These are phyloP conservation scores for Arthroderma uncinatum DNA, from an alignment of 2,329 filamentous ascomycete species.

Conservation along the genomic window DNA sequence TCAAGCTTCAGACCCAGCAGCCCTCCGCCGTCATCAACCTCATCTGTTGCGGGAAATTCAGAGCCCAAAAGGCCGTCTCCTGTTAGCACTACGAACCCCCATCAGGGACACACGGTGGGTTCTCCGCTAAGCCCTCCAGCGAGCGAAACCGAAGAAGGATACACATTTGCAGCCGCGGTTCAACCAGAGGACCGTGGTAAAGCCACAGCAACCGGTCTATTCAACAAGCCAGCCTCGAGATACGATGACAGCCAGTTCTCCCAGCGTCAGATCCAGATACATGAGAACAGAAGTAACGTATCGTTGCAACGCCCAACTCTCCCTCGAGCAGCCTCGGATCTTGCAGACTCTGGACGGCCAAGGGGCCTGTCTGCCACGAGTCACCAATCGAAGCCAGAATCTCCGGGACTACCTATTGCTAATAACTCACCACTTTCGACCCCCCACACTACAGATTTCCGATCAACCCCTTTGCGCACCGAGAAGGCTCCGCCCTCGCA, in stretches of 20 bases:
- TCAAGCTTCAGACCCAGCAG: constrained; percentile 27
- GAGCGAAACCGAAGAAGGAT: constrained; percentile 60
- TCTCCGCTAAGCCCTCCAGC: constrained; percentile 58
- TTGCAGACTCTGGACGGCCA: constrained; percentile 20
- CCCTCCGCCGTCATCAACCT: constrained; percentile 32
- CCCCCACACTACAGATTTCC: neutral
- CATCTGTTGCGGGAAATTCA: constrained; percentile 28
- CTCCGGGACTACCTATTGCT: constrained; percentile 19
- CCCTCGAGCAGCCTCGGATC: constrained; percentile 6
- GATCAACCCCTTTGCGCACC: neutral
- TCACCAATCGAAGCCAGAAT: constrained; percentile 28
- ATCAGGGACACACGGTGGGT: constrained; percentile 27
- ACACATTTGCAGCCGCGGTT: constrained; percentile 50
- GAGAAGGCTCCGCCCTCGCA: constrained; percentile 20
- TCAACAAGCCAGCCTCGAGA: constrained; percentile 60
- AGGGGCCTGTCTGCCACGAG: constrained; percentile 30
- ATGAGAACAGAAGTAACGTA: constrained; percentile 59
- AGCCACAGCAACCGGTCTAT: constrained; percentile 61
- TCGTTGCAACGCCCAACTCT: constrained; percentile 23
- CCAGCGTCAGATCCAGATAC: constrained; percentile 69
- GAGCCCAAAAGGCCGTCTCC: constrained; percentile 10
- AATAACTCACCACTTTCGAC: constrained; percentile 13
- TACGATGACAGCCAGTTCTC: constrained; percentile 81
- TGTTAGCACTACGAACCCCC: constrained; percentile 19
- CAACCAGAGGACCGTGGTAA: constrained; percentile 70